Evolutionary conservation across 1,284 basidiomycete species (phyloP).

Genomic region (Trichosporon sp.): DNA sequence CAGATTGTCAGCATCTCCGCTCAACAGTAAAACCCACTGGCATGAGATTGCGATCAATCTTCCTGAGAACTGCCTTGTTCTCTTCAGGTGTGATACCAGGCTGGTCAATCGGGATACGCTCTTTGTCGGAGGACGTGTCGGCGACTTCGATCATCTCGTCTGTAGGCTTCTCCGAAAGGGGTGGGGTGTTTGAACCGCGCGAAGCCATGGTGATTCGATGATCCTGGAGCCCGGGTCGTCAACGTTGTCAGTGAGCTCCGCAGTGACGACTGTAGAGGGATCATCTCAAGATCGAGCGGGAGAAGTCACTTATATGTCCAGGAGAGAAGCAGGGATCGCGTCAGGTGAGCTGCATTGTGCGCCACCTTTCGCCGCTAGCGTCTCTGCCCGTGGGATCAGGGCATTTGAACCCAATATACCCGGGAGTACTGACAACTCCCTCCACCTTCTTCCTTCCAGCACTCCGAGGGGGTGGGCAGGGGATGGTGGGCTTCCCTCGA

Average conservation of each 20-base stretch:
- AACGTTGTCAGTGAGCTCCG: neutral
- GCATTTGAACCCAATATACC: neutral
- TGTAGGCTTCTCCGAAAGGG: neutral
- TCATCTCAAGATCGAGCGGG: neutral
- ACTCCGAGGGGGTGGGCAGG: neutral
- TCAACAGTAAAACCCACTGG: neutral
- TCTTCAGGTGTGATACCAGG: neutral
- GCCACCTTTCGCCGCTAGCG: neutral
- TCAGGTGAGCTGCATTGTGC: neutral
- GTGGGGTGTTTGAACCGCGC: neutral
- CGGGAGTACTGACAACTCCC: neutral
- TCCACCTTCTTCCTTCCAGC: neutral
- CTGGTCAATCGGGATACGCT: neutral
- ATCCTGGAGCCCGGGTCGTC: neutral
- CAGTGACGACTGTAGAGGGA: neutral
- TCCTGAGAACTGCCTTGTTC: conserved; percentile 7
- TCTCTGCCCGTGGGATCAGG: conserved; percentile 4
- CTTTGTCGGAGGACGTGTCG: conserved; percentile 5
- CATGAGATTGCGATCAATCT: conserved; percentile 16
- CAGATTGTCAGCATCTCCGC: conserved; percentile 16
- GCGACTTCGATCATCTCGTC: conserved; percentile 8
- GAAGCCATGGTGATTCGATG: neutral
- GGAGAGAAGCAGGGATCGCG: neutral
- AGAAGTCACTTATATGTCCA: neutral
- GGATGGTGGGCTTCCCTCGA: neutral